Percentiles rank a stretch among this genome's conserved stretches.
phyloP scores from a whole-genome alignment of 306 rosid species.

The Citrullus mucosospermus region DNA sequence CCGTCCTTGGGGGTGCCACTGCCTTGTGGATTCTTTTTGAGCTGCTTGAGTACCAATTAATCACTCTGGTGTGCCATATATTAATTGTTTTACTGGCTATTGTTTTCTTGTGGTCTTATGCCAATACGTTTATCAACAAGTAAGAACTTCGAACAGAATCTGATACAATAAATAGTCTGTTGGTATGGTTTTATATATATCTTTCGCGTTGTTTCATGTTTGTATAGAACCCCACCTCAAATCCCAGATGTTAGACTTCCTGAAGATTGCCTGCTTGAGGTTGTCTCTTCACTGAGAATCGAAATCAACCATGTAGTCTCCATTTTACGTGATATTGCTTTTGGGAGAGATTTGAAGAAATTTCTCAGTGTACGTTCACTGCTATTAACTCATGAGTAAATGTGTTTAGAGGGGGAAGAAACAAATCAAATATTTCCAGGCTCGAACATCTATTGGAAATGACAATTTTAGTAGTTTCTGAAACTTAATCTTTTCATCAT shows the following conservation, averaged over 20 bases:
- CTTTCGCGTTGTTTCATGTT: not conserved
- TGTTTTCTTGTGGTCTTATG: conserved; percentile 65
- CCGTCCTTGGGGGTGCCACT: conserved; percentile 59
- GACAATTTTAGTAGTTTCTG: not conserved
- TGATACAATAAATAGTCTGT: not conserved
- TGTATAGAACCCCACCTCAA: conserved; percentile 43
- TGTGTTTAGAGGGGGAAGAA: not conserved
- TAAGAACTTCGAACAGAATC: conserved; percentile 14
- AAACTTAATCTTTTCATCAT: not conserved
- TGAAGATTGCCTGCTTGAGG: conserved; percentile 30
- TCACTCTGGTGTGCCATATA: conserved; percentile 59
- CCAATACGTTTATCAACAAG: conserved; percentile 63
- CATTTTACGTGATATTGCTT: conserved; percentile 42
- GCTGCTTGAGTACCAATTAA: conserved; percentile 52
- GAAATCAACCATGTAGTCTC: conserved; percentile 40
- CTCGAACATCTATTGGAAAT: not conserved
- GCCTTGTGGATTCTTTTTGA: conserved; percentile 72
- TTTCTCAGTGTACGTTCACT: conserved; percentile 44
- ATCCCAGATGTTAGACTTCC: conserved; percentile 51
- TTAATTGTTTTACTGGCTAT: conserved; percentile 35
- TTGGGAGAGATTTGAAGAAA: conserved; percentile 61
- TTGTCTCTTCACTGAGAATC: conserved; percentile 34
- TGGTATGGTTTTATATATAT: not conserved
- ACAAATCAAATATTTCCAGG: not conserved
- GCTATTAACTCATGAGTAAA: conserved; percentile 1